Base-by-base conservation (phyloP, 1,139 yeast species). In the Saccharomyces hybrid region DNA sequence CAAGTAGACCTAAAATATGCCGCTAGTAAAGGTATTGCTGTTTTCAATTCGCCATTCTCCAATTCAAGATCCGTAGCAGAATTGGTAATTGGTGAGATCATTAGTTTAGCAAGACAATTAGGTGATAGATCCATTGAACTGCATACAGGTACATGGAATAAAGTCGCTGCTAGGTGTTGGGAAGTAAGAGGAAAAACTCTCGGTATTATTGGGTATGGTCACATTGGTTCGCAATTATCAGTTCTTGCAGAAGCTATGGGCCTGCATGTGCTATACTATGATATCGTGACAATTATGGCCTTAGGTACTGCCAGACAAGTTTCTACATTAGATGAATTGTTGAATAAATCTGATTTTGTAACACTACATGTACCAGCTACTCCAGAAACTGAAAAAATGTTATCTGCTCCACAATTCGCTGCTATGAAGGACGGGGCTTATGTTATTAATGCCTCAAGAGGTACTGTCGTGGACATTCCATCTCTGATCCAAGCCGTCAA, bases 11-110 rank as follows among this genome's bases (percentile, higher is more conserved):
- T 93, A 63, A 88, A 87, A 62, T 87, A 73, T 66, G 99, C 99
- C 57, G 97, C 98, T 60, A 82, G 85, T 68, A 80, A 82, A 52
- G 99, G 99, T 76, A 81, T 91, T 72, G 91, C 98, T 52, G 99
- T 93, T 32, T 93, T 93, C 84, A 93, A 93, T 79, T 93, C 99
- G 41, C 99, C 99, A 55, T 93, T 95, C 77, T 90, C 97, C 62
- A 93, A 93, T 78, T 93, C 99, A 34, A 86, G 99, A 76, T 90
- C 97, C 3, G 99, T 93, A 50, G 99, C 99, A 57, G 99, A 93
- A 76, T 81, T 95, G 66, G 97, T 95, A 56, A 90, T 93, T 74
- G 96, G 95, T 62, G 97, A 93, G 76, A 84, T 93, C 68, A 89
- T 93, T 70, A 78, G 95, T 52, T 80, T 93, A 67, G 96, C 99